phyloP scores from a whole-genome alignment of 2,329 filamentous ascomycete species.

The Aureobasidium melanogenum region DNA sequence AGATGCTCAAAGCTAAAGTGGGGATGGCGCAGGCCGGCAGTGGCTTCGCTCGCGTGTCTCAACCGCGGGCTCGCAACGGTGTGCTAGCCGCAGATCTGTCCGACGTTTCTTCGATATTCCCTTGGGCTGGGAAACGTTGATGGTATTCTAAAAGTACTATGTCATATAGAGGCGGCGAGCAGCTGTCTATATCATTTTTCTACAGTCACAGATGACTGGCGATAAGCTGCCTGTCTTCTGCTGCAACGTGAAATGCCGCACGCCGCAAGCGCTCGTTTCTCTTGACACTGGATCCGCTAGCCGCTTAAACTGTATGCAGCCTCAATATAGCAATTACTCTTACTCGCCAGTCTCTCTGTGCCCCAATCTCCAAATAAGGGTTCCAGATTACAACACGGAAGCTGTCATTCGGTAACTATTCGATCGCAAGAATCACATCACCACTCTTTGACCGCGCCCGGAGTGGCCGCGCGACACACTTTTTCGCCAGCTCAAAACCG shows the following conservation, averaged over 20 bases:
- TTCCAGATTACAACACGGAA: not conserved
- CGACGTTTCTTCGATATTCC: conserved; percentile 2
- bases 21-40: conserved; percentile 10
- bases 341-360: not conserved
- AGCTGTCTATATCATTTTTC: not conserved
- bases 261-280: not conserved
- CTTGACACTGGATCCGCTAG: not conserved
- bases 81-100: not conserved
- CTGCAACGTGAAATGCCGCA: conserved; percentile 2
- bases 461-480: not conserved
- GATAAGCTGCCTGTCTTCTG: not conserved
- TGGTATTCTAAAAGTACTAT: not conserved
- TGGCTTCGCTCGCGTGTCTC: conserved; percentile 11
- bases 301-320: conserved; percentile 2
- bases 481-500: conserved; percentile 2
- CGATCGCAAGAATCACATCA: not conserved
- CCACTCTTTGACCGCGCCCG: not conserved
- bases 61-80: not conserved
- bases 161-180: not conserved
- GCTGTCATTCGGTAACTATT: not conserved
- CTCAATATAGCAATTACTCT: conserved; percentile 6
- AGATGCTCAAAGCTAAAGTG: conserved; percentile 2
- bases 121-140: not conserved
- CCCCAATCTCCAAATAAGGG: not conserved
- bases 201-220: not conserved